These are phyloP conservation scores for Flaveria brownii DNA, from an alignment of 129 eudicot species.

Conservation along the genomic window DNA sequence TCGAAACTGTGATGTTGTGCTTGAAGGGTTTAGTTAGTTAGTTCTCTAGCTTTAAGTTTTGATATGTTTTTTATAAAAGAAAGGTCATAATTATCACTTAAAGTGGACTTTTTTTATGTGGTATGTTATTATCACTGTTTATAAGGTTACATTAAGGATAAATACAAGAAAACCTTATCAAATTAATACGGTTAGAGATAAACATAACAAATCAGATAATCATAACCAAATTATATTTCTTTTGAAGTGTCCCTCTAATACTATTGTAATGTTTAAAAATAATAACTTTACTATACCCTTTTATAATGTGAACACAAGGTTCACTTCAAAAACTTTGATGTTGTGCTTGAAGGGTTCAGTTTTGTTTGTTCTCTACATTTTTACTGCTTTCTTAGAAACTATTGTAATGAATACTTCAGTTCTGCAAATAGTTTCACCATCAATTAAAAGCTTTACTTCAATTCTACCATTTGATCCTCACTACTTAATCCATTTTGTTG, in stretches of 20 bases:
- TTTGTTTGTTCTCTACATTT: neutral
- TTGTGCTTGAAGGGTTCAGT: neutral
- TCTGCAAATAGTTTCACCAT: neutral
- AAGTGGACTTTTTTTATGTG: neutral
- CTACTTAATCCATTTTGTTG: neutral
- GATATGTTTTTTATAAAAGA: too few relatives aligned
- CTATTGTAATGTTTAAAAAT: neutral
- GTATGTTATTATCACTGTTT: too few relatives aligned
- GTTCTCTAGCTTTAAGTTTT: neutral
- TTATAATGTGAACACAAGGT: neutral
- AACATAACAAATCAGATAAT: too few relatives aligned
- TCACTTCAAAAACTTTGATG: neutral
- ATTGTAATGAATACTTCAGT: neutral
- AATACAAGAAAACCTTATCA: too few relatives aligned
- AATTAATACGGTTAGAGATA: too few relatives aligned
- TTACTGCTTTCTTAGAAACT: neutral
- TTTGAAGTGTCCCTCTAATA: too few relatives aligned
- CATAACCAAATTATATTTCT: too few relatives aligned
- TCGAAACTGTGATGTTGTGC: slow-evolving; percentile 4
- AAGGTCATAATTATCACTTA: too few relatives aligned
- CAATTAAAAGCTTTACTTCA: neutral
- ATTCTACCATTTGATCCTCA: neutral
- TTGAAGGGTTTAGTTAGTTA: neutral
- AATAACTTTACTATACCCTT: neutral
- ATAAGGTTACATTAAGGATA: too few relatives aligned